Conservation (phyloP, 2,329 filamentous ascomycete genomes). For the Botrytis aclada region DNA sequence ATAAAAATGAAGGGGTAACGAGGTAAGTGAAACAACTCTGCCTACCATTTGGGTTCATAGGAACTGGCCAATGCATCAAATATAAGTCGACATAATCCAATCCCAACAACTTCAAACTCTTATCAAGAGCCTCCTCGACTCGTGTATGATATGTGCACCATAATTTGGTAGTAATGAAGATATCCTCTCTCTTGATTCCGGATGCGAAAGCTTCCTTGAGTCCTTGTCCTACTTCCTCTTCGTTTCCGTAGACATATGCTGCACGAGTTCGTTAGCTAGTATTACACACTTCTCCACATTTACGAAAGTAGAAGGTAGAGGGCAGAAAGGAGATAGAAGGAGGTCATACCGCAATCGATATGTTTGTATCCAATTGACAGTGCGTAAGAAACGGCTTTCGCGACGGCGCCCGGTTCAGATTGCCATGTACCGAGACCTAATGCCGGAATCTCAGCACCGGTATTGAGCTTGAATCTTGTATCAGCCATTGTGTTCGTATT, state of each 20-base stretch:
- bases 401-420: conserved; percentile 42
- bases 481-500: conserved; percentile 14
- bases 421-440: conserved; percentile 47
- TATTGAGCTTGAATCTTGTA: conserved; percentile 37
- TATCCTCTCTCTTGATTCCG: conserved; percentile 61
- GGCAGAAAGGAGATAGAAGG: background rate
- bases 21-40: background rate
- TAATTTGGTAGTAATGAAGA: conserved; percentile 66
- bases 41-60: conserved; percentile 71
- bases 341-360: conserved; percentile 42
- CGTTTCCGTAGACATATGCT: conserved; percentile 76
- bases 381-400: conserved; percentile 40
- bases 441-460: conserved; percentile 39
- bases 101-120: conserved; percentile 69
- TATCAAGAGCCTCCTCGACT: conserved; percentile 66
- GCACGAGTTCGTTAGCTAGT: conserved; percentile 28
- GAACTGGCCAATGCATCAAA: conserved; percentile 79
- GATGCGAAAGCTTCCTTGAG: conserved; percentile 65
- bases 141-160: conserved; percentile 73
- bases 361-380: conserved; percentile 51
- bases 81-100: conserved; percentile 80
- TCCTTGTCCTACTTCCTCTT: conserved; percentile 77
- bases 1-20: conserved; percentile 16
- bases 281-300: conserved; percentile 40
- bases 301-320: background rate